phyloP scores from a whole-genome alignment of 768 basidiomycete genomes.

The Ramaria rubella region DNA sequence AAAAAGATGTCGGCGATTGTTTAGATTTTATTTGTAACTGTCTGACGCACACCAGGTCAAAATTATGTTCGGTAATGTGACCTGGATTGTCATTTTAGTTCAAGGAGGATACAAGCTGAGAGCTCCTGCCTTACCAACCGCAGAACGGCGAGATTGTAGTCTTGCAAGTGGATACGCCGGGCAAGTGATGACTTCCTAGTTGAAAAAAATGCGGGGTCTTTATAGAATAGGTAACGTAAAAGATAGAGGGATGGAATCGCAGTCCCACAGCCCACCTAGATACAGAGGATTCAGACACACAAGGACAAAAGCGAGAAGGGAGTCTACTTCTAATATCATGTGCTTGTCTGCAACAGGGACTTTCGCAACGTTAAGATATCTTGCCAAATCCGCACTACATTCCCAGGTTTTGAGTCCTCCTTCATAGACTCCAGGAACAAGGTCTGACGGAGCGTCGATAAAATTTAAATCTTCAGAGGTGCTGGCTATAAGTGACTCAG shows the following conservation, averaged over 20 bases:
- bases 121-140: slow-evolving; percentile 42
- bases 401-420: slow-evolving; percentile 99
- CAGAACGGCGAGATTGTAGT: slow-evolving; percentile 82
- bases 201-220: slow-evolving; percentile 16
- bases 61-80: slow-evolving; percentile 69
- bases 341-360: slow-evolving; percentile 37
- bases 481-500: slow-evolving; percentile 38
- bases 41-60: slow-evolving; percentile 70
- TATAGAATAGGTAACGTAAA: slow-evolving; percentile 52
- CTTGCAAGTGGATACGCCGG: slow-evolving; percentile 90
- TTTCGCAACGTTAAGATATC: slow-evolving; percentile 43
- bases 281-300: not conserved
- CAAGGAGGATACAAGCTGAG: not conserved
- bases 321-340: slow-evolving; percentile 4
- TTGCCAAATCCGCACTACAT: slow-evolving; percentile 81
- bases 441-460: slow-evolving; percentile 79
- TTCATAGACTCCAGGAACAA: slow-evolving; percentile 89
- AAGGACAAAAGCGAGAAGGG: not conserved
- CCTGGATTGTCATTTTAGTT: slow-evolving; percentile 15
- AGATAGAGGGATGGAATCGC: slow-evolving; percentile 76
- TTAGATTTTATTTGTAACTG: not conserved
- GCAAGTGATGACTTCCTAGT: slow-evolving; percentile 30
- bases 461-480: slow-evolving; percentile 40
- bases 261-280: slow-evolving; percentile 89
- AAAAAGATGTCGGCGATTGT: not conserved